Evolutionary conservation across 1,139 yeast species (phyloP).

Genomic region (Taphrina flavorubra): DNA sequence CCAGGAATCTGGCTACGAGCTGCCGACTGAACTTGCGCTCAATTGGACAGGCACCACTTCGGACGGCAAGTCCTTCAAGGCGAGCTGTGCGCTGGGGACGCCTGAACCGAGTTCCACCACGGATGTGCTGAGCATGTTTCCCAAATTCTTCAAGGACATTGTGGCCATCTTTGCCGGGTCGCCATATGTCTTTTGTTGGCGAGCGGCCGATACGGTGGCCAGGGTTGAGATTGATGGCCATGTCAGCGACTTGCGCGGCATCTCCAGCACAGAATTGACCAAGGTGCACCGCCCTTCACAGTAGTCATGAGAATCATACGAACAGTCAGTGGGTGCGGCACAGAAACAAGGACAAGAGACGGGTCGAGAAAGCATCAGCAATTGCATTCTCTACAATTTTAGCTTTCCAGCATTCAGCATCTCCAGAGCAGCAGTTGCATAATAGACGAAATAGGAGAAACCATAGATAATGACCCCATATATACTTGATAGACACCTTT

Average conservation of each 20-base stretch:
- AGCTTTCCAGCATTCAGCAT: no score
- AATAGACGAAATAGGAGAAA: no score
- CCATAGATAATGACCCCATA: no score
- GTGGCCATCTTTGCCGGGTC: conserved; percentile 36
- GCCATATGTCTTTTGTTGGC: conserved; percentile 40
- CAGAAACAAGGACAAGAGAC: no score
- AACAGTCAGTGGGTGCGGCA: no score
- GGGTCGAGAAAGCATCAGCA: no score
- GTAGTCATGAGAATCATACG: neutral
- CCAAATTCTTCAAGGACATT: conserved; percentile 38
- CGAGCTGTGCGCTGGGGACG: conserved; percentile 1
- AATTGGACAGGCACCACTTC: conserved; percentile 23
- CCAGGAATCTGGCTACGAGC: conserved; percentile 24
- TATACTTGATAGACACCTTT: no score
- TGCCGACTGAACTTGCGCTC: conserved; percentile 5
- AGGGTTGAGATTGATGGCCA: conserved; percentile 25
- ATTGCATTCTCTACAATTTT: no score
- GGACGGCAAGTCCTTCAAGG: conserved; percentile 15
- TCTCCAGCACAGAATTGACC: conserved; percentile 27
- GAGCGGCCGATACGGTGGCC: conserved; percentile 15
- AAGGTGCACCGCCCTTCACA: conserved; percentile 19
- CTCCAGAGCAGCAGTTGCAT: no score
- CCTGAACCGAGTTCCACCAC: conserved; percentile 27
- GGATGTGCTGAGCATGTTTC: conserved; percentile 38
- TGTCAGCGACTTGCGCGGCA: conserved; percentile 10